Evolutionary conservation across 2,329 filamentous ascomycete species (phyloP).

Genomic region (Rhytidhysteron rufulum): DNA sequence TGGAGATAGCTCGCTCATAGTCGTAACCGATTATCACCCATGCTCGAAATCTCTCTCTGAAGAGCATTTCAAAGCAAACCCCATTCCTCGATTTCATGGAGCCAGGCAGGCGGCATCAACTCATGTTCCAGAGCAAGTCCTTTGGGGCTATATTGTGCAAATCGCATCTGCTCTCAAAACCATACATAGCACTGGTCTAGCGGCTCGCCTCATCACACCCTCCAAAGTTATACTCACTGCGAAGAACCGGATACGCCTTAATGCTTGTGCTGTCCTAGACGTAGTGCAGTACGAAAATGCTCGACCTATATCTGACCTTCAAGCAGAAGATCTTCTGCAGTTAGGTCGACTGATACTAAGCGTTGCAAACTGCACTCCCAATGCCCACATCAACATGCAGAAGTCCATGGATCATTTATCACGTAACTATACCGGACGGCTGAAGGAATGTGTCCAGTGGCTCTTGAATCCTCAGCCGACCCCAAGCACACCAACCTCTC

Average conservation of each 20-base stretch:
- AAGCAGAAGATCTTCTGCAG: constrained; percentile 81
- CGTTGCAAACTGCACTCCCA: constrained; percentile 66
- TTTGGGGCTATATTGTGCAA: constrained; percentile 93
- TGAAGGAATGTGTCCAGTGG: constrained; percentile 79
- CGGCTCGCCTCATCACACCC: constrained; percentile 79
- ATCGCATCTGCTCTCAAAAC: constrained; percentile 82
- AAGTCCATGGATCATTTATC: constrained; percentile 73
- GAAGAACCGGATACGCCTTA: constrained; percentile 84
- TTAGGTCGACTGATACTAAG: constrained; percentile 83
- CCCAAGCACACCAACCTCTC: constrained; percentile 24
- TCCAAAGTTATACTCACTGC: constrained; percentile 88
- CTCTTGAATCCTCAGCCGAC: constrained; percentile 59
- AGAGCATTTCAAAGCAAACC: constrained; percentile 58
- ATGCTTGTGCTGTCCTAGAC: constrained; percentile 84
- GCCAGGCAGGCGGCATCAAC: constrained; percentile 31
- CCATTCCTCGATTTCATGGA: constrained; percentile 33
- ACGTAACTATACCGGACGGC: constrained; percentile 70
- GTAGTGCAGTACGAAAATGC: constrained; percentile 77
- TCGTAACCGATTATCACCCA: constrained; percentile 91
- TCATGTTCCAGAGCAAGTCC: constrained; percentile 61
- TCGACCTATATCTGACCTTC: constrained; percentile 67
- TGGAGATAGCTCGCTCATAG: constrained; percentile 88
- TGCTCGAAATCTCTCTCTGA: constrained; percentile 86
- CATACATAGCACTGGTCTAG: constrained; percentile 76
- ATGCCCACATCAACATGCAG: constrained; percentile 59